phyloP scores from a whole-genome alignment of 1,139 yeast species.

The Protomyces macrosporus region DNA sequence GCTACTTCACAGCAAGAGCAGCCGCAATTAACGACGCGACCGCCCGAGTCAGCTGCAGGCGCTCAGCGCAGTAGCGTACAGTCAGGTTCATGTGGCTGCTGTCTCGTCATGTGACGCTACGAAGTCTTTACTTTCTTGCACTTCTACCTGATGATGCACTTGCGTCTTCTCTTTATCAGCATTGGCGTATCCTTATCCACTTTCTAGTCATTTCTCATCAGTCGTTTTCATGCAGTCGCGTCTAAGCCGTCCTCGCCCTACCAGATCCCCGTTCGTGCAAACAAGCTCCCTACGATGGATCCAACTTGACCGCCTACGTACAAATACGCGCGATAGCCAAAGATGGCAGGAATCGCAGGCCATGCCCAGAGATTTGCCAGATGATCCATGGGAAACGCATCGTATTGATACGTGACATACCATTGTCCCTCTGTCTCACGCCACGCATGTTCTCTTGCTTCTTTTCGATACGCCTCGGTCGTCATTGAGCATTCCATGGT shows the following conservation, averaged over 20 bases:
- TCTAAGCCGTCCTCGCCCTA: neutral
- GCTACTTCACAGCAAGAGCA: too few relatives aligned
- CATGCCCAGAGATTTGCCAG: neutral
- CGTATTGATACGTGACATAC: neutral
- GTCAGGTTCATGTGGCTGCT: neutral
- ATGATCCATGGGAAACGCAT: neutral
- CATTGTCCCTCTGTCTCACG: neutral
- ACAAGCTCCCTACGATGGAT: neutral
- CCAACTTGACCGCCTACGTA: neutral
- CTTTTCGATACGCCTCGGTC: too few relatives aligned
- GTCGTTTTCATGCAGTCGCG: too few relatives aligned
- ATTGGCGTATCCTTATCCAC: neutral
- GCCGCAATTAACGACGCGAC: too few relatives aligned
- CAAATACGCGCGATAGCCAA: neutral
- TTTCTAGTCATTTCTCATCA: too few relatives aligned
- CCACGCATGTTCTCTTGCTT: too few relatives aligned
- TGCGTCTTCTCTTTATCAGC: neutral
- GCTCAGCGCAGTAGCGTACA: too few relatives aligned
- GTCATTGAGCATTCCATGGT: too few relatives aligned
- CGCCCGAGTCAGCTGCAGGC: too few relatives aligned
- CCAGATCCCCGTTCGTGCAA: neutral
- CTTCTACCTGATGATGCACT: neutral
- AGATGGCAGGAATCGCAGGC: neutral
- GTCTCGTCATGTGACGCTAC: neutral
- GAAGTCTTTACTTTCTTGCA: neutral